Evolutionary conservation across 352 stramenopile genomes (phyloP).

Genomic region (Halophytophthora polymorphica): DNA sequence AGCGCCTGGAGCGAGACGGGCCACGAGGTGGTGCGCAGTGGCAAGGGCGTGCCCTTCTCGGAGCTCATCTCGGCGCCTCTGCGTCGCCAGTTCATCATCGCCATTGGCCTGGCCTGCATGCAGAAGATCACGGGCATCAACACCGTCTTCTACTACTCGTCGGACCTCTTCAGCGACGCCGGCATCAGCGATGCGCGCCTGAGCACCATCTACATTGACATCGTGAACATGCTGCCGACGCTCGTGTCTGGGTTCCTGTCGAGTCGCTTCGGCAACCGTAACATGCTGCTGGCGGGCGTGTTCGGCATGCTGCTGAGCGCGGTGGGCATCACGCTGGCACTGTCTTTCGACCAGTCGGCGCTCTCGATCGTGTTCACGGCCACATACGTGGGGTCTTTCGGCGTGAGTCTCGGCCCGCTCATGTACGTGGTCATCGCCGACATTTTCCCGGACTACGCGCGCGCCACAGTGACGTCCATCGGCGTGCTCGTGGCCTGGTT

Average conservation of each 20-base stretch:
- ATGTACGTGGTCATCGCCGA: slow-evolving; percentile 28
- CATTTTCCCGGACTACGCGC: slow-evolving; percentile 23
- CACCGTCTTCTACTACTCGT: slow-evolving; percentile 34
- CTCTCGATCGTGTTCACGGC: slow-evolving; percentile 20
- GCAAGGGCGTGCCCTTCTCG: slow-evolving; percentile 3
- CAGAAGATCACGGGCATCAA: slow-evolving; percentile 35
- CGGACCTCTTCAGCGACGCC: slow-evolving; percentile 15
- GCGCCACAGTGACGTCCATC: slow-evolving; percentile 14
- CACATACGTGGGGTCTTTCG: slow-evolving; percentile 6
- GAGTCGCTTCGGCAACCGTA: slow-evolving; percentile 14
- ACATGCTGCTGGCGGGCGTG: slow-evolving; percentile 15
- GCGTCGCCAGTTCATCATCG: slow-evolving; percentile 21
- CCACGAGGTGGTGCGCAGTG: slow-evolving; percentile 2
- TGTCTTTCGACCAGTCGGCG: slow-evolving; percentile 4
- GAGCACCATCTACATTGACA: slow-evolving; percentile 18
- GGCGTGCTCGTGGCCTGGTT: slow-evolving; percentile 16
- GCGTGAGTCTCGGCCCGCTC: slow-evolving; percentile 18
- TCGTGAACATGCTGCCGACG: slow-evolving; percentile 14
- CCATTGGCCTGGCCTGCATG: slow-evolving; percentile 10
- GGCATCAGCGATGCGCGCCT: slow-evolving; percentile 17
- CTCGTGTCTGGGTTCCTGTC: slow-evolving; percentile 8
- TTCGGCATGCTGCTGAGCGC: slow-evolving; percentile 13
- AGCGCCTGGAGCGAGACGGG: slow-evolving; percentile 3
- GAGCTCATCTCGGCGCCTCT: slow-evolving; percentile 4
- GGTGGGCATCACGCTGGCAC: slow-evolving; percentile 15